phyloP scores from a whole-genome alignment of 768 basidiomycete species.

The Suillus brevipes region DNA sequence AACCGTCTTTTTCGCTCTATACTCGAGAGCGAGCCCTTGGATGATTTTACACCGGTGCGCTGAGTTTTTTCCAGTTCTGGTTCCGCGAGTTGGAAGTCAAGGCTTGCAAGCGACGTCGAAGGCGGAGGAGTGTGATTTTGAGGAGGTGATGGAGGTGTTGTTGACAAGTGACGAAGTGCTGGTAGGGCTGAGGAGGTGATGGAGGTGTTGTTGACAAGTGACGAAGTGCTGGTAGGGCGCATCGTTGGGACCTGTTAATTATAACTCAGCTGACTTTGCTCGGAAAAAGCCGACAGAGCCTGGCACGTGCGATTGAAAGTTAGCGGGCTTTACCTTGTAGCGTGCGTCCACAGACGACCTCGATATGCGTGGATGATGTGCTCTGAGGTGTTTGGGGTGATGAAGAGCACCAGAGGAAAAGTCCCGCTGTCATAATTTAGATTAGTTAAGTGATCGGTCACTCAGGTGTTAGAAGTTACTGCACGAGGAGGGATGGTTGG shows the following conservation, averaged over 20 bases:
- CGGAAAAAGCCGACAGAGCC: too few species aligned
- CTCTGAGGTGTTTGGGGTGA: constrained; percentile 73
- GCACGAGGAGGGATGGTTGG: too few species aligned
- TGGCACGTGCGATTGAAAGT: too few species aligned
- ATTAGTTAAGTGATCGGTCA: not conserved
- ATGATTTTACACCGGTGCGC: constrained; percentile 75
- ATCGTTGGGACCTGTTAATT: too few species aligned
- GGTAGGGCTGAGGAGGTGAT: too few species aligned
- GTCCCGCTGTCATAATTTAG: constrained; percentile 67
- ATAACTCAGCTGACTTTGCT: too few species aligned
- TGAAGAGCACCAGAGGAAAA: constrained; percentile 91
- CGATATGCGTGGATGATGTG: constrained; percentile 73
- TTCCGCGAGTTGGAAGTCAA: constrained; percentile 67
- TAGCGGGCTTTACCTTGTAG: too few species aligned
- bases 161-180: constrained; percentile 24
- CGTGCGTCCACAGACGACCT: too few species aligned
- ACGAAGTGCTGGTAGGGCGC: too few species aligned
- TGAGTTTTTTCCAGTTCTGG: constrained; percentile 40
- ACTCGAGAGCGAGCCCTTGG: constrained; percentile 74
- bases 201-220: too few species aligned
- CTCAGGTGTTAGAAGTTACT: not conserved
- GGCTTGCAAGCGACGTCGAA: constrained; percentile 40
- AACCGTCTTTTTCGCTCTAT: constrained; percentile 70
- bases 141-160: constrained; percentile 20
- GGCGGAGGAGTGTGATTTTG: constrained; percentile 9